Base-by-base conservation (phyloP, 2,329 filamentous ascomycete genomes). In the Huntiella decipiens region DNA sequence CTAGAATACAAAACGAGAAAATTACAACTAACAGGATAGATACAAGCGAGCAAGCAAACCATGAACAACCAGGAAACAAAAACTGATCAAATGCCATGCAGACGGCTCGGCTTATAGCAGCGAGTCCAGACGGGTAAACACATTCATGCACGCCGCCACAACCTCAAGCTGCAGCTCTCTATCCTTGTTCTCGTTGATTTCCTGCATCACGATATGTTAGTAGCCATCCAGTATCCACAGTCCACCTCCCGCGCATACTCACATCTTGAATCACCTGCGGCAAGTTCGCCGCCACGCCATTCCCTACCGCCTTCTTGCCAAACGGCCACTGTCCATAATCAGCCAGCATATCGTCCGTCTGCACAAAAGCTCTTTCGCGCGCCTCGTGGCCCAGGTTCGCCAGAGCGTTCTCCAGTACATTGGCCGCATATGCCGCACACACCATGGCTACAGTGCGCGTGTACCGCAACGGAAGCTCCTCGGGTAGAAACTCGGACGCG, bases 241-340 rank as follows among this genome's bases (percentile, higher is more conserved):
- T 22, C 32, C 37, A 11, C 32, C 7, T 33, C 11, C 10, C 4
- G 8, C 13, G n/a, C 36, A n/a, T 36, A 53, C 66, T 51, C 54
- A 77, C 74, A 61, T 95, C 88, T 50, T 73, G 68, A 55, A 96
- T 79, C 28, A 86, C 77, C 61, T 91, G 82, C 40, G 85, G 83
- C 58, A 98, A 63, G 60, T 98, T 98, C 53, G 88, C 86, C 41
- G 86, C 91, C 46, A 96, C 86, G 31, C 86, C 86, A 53, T 85
- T 74, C 34, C 64, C 76, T 32, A 77, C 76, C 22, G 84, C 82
- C 63, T 87, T 82, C 64, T 79, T 81, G 45, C 79, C 86, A 65
- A 98, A 98, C 0, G 91, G 91, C 80, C 82, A 98, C 66, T 96
- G 91, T 56, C 85, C 93, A 64, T 95, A 98, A 60, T 96, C 88